Evolutionary conservation across 306 rosid species (phyloP), one percentile per base, ranked within the genome.

Genomic region (Sphenostylis stenocarpa): DNA sequence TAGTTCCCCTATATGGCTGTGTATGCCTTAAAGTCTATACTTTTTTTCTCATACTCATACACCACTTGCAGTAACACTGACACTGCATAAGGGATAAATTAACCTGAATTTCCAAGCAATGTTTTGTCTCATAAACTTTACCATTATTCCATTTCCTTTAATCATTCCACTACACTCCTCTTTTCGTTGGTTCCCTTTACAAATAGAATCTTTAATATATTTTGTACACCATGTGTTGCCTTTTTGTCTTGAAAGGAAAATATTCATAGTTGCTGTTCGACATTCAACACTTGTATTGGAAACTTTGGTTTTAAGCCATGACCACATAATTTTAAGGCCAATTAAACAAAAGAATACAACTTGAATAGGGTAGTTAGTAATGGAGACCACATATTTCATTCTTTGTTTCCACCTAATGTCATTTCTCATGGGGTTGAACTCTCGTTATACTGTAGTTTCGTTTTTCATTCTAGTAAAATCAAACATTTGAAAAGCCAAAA

Each of bases 61-160:
- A 21, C 56, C 61, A 75, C 53, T 60, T 26, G 52, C 41, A 31
- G 55, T 81, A 33, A 23, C 67, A 76, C 65, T 62, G 11, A 29
- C 84, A 47, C 57, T 29, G 11, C 24, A 76, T 6, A 51, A 66
- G 41, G 69, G 47, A 58, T 49, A 67, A 26, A 49, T 66, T 72
- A 84, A 60, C 78, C 80, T 72, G 44, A 44, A 60, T 77, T 72
- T 60, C 33, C 55, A 84, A 80, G 83, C 77, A 80, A 84, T 52
- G 77, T 66, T 77, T 77, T 80, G 83, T 72, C 80, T 26, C 8
- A 31, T 52, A 15, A 12, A 38, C 73, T 77, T 67, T 52, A 55
- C 11, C 26, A 55, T 77, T 67, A 70, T 84, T 77, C 56, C 60
- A 6, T 72, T 13, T 52, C 26, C 73, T 60, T 68, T 77, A 67